Evolutionary conservation across 805 yeast genomes (phyloP), one percentile per base, ranked within the genome.

Genomic region (Kodamaea nitidulidarum): DNA sequence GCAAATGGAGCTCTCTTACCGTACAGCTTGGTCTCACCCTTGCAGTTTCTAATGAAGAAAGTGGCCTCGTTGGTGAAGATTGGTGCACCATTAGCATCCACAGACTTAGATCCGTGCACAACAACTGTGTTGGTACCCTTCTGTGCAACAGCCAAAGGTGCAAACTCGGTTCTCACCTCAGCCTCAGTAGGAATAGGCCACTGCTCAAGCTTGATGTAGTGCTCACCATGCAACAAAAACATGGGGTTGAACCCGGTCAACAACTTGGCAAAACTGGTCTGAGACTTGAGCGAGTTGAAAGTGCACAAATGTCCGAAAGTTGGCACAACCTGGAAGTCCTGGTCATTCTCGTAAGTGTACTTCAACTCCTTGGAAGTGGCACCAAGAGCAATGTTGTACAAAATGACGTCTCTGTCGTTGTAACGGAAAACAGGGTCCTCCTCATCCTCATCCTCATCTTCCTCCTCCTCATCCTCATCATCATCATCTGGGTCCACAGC

Each of bases 141-240:
- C 65, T 88, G 91, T 14, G 83, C 61, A 12, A 87, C 77, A 14
- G 84, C 86, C 38, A 91, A 69, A 34, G 95, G 88, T 46, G 58
- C 67, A 42, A 78, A 75, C 32, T 72, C 71, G 6, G 95, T 84
- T 40, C 63, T 71, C 32, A 88, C 61, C 2, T 64, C 58, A 3
- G 81, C 95, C 45, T 75, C 71, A 1, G 84, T 76, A 45, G 96
- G 95, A 42, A 91, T 71, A 42, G 95, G 93, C 70, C 75, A 80
- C 60, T 81, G 76, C 47, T 73, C 72, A 46, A 91, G 61, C 63
- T 80, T 88, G 51, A 90, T 70, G 63, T 84, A 91, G 61, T 91
- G 97, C 67, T 91, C 98, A 43, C 98, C 98, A 60, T 91, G 98
- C 50, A 91, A 75, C 55, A 91, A 73, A 63, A 83, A 73, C 78